Base-by-base conservation (phyloP, 345 rosid species). In the Camelina laxa region DNA sequence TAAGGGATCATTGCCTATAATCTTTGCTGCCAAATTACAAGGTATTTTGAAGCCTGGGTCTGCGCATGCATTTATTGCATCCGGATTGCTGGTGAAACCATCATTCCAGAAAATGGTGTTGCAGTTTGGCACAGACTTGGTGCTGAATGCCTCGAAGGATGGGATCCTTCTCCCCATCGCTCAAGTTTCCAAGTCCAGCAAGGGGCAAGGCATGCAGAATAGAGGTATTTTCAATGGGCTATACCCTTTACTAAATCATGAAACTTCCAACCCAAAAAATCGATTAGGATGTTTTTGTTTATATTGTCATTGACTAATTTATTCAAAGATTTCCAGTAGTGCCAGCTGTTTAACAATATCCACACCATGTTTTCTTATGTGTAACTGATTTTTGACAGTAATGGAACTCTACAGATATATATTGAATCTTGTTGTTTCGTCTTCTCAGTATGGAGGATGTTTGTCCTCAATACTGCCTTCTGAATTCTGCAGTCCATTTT, bases 1-100 rank as follows among this genome's bases (percentile, higher is more conserved):
- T 53, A 84, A 75, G 67, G 83, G 87, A 66, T 81, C 87, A 51
- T 75, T 76, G 47, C 87, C 86, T 4, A 13, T 83, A 36, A 84
- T 92, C 53, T 85, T 90, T 80, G 97, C 97, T 73, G 96, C 96
- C 65, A 89, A 89, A 84, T 69, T 95, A 63, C 96, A 87, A 80
- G 89, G 86, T 38, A 65, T 79, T 80, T 49, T 85, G 39, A 88
- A 86, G 70, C 79, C 85, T 69, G 81, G 84, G 60, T 83, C 88
- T 27, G 84, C 79, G 54, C 63, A 88, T 71, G 80, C 87, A 20
- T 88, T 92, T 82, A 39, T 87, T 85, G 97, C 96, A 44, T 81
- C 80, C 65, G 98, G 99, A 57, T 81, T 85, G 81, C 81, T 85
- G 19, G 90, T 92, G 21, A 95, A 88, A 87, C 99, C 99, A 21